Percentiles rank a stretch among this genome's conserved stretches.
Evolutionary conservation across 306 rosid species (phyloP).

Genomic region (Psophocarpus tetragonolobus): DNA sequence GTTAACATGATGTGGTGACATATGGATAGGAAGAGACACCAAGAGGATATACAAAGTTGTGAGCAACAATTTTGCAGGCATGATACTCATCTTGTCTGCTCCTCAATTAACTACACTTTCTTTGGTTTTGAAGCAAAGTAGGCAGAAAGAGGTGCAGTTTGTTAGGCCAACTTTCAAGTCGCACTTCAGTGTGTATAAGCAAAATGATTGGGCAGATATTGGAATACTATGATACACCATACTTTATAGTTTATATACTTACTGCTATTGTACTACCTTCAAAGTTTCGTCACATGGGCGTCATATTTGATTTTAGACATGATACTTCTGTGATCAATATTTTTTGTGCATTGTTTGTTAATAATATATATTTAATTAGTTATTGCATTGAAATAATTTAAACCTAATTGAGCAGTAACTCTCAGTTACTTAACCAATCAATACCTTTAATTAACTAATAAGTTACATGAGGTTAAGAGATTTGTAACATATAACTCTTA

Average conservation of each 20-base stretch:
- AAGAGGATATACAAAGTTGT: constrained; percentile 44
- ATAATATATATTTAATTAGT: neutral
- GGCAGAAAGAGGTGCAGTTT: constrained; percentile 12
- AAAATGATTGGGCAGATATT: neutral
- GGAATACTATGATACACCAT: neutral
- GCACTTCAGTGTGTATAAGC: neutral
- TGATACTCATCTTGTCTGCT: constrained; percentile 40
- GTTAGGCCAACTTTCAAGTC: neutral
- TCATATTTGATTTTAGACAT: neutral
- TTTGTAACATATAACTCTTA: too few species aligned
- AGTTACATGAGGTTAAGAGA: too few species aligned
- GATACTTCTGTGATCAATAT: neutral
- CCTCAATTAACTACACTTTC: neutral
- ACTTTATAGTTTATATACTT: neutral
- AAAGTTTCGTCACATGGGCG: constrained; percentile 27
- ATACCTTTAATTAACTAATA: too few species aligned
- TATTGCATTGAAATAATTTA: too few species aligned
- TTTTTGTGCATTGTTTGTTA: neutral
- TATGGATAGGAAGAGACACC: constrained; percentile 28
- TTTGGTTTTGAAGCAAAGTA: constrained; percentile 13
- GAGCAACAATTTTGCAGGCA: constrained; percentile 20
- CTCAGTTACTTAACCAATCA: too few species aligned
- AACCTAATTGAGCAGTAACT: too few species aligned
- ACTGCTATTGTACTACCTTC: neutral
- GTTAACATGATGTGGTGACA: constrained; percentile 28